These are phyloP conservation scores for Groenewaldozyma salmanticensis DNA, from an alignment of 805 yeast species.

Conservation along the genomic window DNA sequence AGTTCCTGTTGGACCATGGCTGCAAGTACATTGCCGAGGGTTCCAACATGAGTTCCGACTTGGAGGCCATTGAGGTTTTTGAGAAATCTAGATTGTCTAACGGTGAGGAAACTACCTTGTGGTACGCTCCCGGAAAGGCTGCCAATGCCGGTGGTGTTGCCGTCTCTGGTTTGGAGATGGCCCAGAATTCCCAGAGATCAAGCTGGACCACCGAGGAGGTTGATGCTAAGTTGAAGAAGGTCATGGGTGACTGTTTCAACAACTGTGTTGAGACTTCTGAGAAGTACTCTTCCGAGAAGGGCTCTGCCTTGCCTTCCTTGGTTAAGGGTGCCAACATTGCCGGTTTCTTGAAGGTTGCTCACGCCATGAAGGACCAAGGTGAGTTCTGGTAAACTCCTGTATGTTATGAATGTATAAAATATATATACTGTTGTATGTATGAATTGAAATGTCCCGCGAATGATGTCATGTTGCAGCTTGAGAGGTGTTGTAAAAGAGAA, in stretches of 20 bases:
- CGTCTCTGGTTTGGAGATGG: conserved; percentile 98
- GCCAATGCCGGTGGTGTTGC: conserved; percentile 99
- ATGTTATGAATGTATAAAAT: conserved; percentile 1
- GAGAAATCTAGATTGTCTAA: conserved; percentile 42
- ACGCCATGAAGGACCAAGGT: conserved; percentile 97
- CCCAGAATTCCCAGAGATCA: conserved; percentile 94
- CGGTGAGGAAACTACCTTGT: conserved; percentile 47
- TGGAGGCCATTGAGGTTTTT: conserved; percentile 91
- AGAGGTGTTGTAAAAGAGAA: no score
- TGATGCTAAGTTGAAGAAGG: conserved; percentile 79
- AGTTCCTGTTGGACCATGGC: conserved; percentile 87
- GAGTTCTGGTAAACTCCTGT: conserved; percentile 38
- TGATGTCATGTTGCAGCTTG: no score
- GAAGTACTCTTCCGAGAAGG: conserved; percentile 63
- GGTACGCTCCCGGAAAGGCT: conserved; percentile 99
- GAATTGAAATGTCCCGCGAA: background rate
- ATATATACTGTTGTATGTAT: background rate
- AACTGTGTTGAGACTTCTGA: conserved; percentile 85
- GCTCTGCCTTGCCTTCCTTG: conserved; percentile 66
- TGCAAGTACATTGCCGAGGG: conserved; percentile 95
- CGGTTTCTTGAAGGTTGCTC: conserved; percentile 97
- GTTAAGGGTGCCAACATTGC: conserved; percentile 99
- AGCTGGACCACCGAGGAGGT: conserved; percentile 90
- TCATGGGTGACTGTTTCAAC: conserved; percentile 88
- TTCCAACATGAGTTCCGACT: conserved; percentile 98